Evolutionary conservation across 805 yeast species (phyloP).

Genomic region (Millerago galiae): DNA sequence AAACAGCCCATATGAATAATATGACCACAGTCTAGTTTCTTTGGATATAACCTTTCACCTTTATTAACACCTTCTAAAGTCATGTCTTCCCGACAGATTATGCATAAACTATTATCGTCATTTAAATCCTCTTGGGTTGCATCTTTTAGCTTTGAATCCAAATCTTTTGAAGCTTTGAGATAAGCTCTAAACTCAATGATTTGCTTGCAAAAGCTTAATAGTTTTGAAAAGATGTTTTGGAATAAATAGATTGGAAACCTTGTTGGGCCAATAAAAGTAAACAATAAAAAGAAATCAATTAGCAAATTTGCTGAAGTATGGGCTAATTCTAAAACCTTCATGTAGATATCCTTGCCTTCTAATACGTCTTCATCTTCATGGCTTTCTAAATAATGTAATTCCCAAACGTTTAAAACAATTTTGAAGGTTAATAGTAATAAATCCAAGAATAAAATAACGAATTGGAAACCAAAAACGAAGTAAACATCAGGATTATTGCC

Average conservation of each 20-base stretch:
- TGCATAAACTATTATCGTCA: conserved; percentile 62
- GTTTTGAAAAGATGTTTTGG: conserved; percentile 40
- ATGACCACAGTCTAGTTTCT: conserved; percentile 78
- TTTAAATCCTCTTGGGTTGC: conserved; percentile 57
- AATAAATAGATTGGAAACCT: conserved; percentile 42
- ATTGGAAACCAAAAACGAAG: conserved; percentile 70
- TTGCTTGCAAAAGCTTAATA: conserved; percentile 27
- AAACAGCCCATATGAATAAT: conserved; percentile 85
- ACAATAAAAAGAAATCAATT: conserved; percentile 40
- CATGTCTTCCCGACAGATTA: conserved; percentile 92
- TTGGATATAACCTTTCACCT: conserved; percentile 52
- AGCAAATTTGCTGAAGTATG: conserved; percentile 42
- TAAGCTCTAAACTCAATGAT: conserved; percentile 32
- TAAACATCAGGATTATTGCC: conserved; percentile 44
- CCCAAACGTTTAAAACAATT: conserved; percentile 47
- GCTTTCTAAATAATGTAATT: conserved; percentile 39
- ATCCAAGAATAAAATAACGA: conserved; percentile 56
- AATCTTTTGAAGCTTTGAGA: conserved; percentile 43
- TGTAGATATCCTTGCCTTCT: conserved; percentile 61
- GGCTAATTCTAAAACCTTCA: conserved; percentile 49
- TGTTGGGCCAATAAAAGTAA: conserved; percentile 39
- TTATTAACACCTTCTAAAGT: conserved; percentile 30
- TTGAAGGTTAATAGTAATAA: conserved; percentile 40
- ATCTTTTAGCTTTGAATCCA: conserved; percentile 56
- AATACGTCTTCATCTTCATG: conserved; percentile 58